Conservation (phyloP, 306 rosid species). For the Vigna hirtella region DNA sequence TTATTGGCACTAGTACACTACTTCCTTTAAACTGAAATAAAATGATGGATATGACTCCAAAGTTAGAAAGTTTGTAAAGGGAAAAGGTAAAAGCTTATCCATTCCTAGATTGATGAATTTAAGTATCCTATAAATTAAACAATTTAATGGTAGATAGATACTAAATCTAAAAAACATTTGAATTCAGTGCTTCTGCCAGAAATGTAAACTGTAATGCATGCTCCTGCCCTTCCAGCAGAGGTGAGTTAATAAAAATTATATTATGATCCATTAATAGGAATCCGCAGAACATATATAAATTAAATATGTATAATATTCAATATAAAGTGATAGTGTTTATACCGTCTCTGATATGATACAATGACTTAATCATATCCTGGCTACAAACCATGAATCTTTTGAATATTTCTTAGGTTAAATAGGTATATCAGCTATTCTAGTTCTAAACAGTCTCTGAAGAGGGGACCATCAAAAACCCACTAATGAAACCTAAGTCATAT, state of each 20-base stretch:
- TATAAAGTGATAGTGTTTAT: constrained; percentile 37
- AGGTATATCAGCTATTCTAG: constrained; percentile 49
- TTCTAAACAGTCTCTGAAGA: constrained; percentile 49
- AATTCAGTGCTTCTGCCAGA: constrained; percentile 14
- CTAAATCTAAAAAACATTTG: not conserved
- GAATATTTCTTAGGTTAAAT: constrained; percentile 48
- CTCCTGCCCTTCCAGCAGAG: not conserved
- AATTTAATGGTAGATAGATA: not conserved
- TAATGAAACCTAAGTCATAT: constrained; percentile 53
- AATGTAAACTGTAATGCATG: constrained; percentile 8
- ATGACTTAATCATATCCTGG: constrained; percentile 43
- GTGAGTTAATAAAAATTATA: constrained; percentile 5
- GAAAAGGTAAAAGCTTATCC: not conserved
- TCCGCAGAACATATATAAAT: constrained; percentile 25
- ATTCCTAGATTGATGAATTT: not conserved
- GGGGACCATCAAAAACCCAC: constrained; percentile 64
- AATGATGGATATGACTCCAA: not conserved
- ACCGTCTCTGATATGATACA: constrained; percentile 46
- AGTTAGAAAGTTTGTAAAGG: not conserved
- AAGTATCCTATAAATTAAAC: no score
- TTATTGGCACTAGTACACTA: not conserved
- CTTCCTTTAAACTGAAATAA: not conserved
- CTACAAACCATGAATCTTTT: constrained; percentile 50
- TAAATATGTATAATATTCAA: constrained; percentile 41
- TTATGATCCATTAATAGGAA: constrained; percentile 11